These are phyloP conservation scores for Circinella umbellata DNA, from an alignment of 371 early-diverging fungal genomes.

Conservation along the genomic window DNA sequence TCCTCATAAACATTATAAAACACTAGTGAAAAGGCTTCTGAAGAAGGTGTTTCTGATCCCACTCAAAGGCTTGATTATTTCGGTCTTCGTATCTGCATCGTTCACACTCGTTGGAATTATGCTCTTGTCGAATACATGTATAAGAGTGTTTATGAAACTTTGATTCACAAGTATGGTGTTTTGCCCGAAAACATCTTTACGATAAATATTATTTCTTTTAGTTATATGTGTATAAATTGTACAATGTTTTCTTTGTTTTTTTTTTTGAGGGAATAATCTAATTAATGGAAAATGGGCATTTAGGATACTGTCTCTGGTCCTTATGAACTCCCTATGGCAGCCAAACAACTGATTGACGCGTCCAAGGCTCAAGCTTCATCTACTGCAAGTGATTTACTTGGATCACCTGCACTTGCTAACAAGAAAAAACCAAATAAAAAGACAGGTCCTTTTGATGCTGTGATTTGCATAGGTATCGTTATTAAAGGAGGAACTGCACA, in stretches of 20 bases:
- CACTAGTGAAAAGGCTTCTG: constrained; percentile 49
- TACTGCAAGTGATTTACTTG: constrained; percentile 59
- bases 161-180: constrained; percentile 73
- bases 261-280: background rate
- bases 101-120: constrained; percentile 95
- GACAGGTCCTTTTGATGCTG: constrained; percentile 79
- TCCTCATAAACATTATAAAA: too few relatives aligned
- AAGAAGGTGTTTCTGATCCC: constrained; percentile 76
- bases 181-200: constrained; percentile 72
- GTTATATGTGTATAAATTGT: too few relatives aligned
- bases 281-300: background rate
- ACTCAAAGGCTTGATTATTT: constrained; percentile 65
- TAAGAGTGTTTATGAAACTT: constrained; percentile 67
- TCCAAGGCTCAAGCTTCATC: constrained; percentile 63
- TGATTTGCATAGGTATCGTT: constrained; percentile 92
- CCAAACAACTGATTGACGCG: constrained; percentile 74
- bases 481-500: constrained; percentile 98
- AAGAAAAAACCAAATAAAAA: constrained; percentile 34
- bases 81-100: constrained; percentile 75
- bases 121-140: constrained; percentile 83
- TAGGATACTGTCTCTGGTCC: constrained; percentile 87
- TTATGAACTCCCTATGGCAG: constrained; percentile 94
- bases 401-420: constrained; percentile 39
- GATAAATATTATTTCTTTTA: constrained; percentile 25
- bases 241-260: too few relatives aligned